Percentiles rank a stretch among this genome's conserved stretches.
Evolutionary conservation across 2,329 filamentous ascomycete species (phyloP).

Genomic region (Epichloe festucae): DNA sequence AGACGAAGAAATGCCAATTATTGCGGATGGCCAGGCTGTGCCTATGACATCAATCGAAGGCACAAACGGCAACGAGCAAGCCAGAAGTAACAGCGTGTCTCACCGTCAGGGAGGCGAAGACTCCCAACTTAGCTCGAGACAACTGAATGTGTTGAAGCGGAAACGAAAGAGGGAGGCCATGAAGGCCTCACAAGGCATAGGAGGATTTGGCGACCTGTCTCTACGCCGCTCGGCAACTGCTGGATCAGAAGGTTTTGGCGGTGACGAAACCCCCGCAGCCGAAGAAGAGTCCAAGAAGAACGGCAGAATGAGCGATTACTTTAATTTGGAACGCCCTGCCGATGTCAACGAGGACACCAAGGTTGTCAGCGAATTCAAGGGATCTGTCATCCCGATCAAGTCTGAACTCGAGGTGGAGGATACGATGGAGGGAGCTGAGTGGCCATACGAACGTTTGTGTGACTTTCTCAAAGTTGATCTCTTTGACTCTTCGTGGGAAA

Average conservation of each 20-base stretch:
- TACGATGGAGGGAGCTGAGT: constrained; percentile 66
- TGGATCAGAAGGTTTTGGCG: constrained; percentile 47
- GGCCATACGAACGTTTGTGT: constrained; percentile 89
- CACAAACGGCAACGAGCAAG: constrained; percentile 19
- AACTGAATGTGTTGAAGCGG: constrained; percentile 87
- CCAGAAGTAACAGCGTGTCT: constrained; percentile 23
- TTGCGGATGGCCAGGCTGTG: constrained; percentile 33
- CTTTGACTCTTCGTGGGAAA: constrained; percentile 90
- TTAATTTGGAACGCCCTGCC: constrained; percentile 67
- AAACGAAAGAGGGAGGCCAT: constrained; percentile 87
- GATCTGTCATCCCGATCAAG: constrained; percentile 65
- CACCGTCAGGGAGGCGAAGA: constrained; percentile 43
- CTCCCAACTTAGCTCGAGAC: constrained; percentile 70
- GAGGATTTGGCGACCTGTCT: constrained; percentile 78
- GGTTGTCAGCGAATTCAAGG: constrained; percentile 92
- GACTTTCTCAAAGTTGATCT: constrained; percentile 89
- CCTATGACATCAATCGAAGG: constrained; percentile 33
- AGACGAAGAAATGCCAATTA: constrained; percentile 58
- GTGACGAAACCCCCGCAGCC: constrained; percentile 45
- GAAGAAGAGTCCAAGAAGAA: constrained; percentile 45
- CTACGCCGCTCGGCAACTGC: constrained; percentile 48
- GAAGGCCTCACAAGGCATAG: constrained; percentile 73
- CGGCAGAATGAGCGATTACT: constrained; percentile 67
- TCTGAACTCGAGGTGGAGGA: constrained; percentile 71
- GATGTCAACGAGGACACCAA: constrained; percentile 82